These are phyloP conservation scores for Penicillium sp. DNA, from an alignment of 2,329 filamentous ascomycete genomes.

Conservation along the genomic window DNA sequence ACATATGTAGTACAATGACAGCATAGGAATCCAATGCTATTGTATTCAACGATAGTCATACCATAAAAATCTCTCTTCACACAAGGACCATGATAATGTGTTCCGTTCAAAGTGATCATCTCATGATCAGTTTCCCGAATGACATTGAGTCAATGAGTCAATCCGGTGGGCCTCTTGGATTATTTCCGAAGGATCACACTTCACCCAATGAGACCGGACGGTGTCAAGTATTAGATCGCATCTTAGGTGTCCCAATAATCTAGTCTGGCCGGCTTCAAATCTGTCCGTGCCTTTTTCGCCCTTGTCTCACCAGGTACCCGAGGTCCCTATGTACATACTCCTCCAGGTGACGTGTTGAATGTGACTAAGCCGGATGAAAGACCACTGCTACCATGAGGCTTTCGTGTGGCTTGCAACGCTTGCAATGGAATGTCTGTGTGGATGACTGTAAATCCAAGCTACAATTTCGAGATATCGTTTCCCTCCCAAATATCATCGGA, in stretches of 20 bases:
- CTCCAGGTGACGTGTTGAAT: background rate
- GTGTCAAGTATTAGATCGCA: conserved; percentile 8
- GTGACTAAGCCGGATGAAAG: background rate
- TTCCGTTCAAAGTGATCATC: background rate
- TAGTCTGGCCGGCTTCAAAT: background rate
- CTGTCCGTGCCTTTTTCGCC: background rate
- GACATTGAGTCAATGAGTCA: conserved; percentile 9
- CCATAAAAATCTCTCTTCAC: background rate
- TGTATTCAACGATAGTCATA: background rate
- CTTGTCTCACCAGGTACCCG: background rate
- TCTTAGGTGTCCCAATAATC: conserved; percentile 1
- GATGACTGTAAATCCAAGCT: background rate
- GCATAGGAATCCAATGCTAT: background rate
- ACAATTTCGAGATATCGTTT: background rate
- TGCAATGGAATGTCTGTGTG: background rate
- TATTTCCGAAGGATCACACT: conserved; percentile 13
- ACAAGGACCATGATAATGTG: background rate
- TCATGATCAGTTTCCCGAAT: background rate
- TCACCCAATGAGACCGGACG: conserved; percentile 10
- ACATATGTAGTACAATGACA: background rate
- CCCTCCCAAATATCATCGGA: background rate
- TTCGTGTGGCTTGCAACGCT: background rate
- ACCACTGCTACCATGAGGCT: background rate
- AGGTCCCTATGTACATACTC: background rate
- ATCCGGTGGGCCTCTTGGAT: conserved; percentile 11